A percentile compares a stretch with the other conserved stretches of the same genome.
Conservation (phyloP, 2,329 filamentous ascomycete species). For the Tympanopsis confertula region DNA sequence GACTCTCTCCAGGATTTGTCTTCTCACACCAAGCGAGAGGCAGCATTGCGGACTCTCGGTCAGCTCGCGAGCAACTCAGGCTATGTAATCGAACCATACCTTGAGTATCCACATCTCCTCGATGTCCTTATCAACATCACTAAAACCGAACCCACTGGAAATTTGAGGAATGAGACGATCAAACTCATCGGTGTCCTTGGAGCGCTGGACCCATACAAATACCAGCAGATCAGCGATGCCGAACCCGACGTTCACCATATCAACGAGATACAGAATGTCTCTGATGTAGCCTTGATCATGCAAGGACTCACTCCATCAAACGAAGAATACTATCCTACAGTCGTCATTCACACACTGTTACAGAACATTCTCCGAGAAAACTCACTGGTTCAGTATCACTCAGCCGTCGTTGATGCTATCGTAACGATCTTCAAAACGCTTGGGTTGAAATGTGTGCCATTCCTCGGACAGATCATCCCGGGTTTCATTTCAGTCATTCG, state of each 20-base stretch:
- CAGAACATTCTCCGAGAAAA: constrained; percentile 84
- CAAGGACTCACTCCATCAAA: constrained; percentile 88
- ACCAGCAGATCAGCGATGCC: constrained; percentile 82
- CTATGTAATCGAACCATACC: constrained; percentile 92
- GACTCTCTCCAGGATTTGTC: constrained; percentile 89
- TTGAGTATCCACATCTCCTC: constrained; percentile 86
- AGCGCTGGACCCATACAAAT: constrained; percentile 89
- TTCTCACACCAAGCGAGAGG: constrained; percentile 79
- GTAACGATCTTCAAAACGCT: constrained; percentile 98
- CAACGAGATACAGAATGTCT: constrained; percentile 54
- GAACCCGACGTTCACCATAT: constrained; percentile 69
- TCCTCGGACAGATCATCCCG: constrained; percentile 85
- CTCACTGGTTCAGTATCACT: constrained; percentile 82
- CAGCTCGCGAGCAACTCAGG: constrained; percentile 92
- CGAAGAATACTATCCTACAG: constrained; percentile 96
- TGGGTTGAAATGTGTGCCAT: constrained; percentile 89
- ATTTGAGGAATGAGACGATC: constrained; percentile 84
- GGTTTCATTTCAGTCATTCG: constrained; percentile 85
- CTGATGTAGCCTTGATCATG: constrained; percentile 97
- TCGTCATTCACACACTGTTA: constrained; percentile 82
- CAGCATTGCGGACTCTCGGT: constrained; percentile 78
- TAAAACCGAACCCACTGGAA: constrained; percentile 73
- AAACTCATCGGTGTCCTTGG: constrained; percentile 92
- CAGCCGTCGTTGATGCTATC: constrained; percentile 88
- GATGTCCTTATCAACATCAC: constrained; percentile 90